These are phyloP conservation scores for Aaosphaeria arxii DNA, from an alignment of 2,329 filamentous ascomycete genomes.

Conservation along the genomic window DNA sequence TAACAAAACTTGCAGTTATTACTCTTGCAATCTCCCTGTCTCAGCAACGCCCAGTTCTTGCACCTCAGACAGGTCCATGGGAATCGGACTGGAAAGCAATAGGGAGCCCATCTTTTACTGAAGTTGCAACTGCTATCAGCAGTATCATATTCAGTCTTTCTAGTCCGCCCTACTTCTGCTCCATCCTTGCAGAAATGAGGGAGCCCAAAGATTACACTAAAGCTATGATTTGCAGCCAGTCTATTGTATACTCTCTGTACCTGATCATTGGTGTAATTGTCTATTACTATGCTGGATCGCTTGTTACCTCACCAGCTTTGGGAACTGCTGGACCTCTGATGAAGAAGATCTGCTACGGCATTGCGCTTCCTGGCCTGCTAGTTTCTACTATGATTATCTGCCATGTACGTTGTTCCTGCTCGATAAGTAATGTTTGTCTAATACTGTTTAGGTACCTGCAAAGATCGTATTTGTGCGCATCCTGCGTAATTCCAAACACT, in stretches of 20 bases:
- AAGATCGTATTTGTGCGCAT: background rate
- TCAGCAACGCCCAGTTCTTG: background rate
- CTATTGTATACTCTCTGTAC: constrained; percentile 60
- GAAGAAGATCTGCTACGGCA: constrained; percentile 64
- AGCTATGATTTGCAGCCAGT: constrained; percentile 60
- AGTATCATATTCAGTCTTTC: background rate
- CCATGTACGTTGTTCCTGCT: constrained; percentile 49
- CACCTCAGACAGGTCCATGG: background rate
- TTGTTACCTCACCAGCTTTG: constrained; percentile 64
- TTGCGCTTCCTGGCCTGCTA: constrained; percentile 55
- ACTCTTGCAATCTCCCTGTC: constrained; percentile 48
- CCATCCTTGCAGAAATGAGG: constrained; percentile 63
- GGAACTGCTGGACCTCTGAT: constrained; percentile 57
- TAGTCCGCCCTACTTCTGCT: constrained; percentile 51
- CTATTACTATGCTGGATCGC: constrained; percentile 63
- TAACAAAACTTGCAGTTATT: constrained; percentile 57
- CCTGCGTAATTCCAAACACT: constrained; percentile 46
- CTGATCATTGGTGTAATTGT: constrained; percentile 64
- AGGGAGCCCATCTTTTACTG: background rate
- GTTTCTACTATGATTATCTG: constrained; percentile 15
- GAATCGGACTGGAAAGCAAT: background rate
- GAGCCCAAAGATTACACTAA: constrained; percentile 60
- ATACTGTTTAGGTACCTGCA: background rate
- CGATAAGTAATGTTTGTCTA: constrained; percentile 47
- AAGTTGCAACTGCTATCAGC: background rate